phyloP scores from a whole-genome alignment of 2,329 filamentous ascomycete genomes.

The Fusarium falciforme region DNA sequence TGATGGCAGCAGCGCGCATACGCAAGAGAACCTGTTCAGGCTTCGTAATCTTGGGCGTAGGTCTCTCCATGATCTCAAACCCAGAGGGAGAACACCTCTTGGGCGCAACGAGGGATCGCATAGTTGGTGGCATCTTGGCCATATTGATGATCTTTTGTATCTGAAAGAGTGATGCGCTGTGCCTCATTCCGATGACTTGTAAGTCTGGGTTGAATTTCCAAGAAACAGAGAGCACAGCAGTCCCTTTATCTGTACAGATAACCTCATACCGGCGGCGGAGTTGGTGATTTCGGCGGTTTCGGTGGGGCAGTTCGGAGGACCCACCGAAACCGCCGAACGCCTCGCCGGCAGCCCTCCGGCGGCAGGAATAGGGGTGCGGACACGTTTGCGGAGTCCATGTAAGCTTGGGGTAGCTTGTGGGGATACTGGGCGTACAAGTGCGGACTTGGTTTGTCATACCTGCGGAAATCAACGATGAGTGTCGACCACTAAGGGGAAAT shows the following conservation, averaged over 20 bases:
- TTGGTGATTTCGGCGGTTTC: conserved; percentile 33
- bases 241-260: conserved; percentile 27
- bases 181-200: neutral
- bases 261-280: conserved; percentile 18
- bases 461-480: neutral
- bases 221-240: neutral
- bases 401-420: too few species aligned
- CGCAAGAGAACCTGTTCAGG: conserved; percentile 58
- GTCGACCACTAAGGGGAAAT: neutral
- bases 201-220: too few species aligned
- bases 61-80: conserved; percentile 56
- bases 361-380: neutral
- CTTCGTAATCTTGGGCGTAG: conserved; percentile 56
- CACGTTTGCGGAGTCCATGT: conserved; percentile 5
- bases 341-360: conserved; percentile 19
- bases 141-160: conserved; percentile 28
- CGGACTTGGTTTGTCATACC: neutral
- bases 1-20: conserved; percentile 52
- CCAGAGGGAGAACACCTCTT: conserved; percentile 52
- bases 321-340: conserved; percentile 44
- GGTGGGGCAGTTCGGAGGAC: conserved; percentile 18
- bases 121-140: conserved; percentile 50
- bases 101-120: conserved; percentile 57
- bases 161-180: neutral
- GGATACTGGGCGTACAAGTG: neutral